Evolutionary conservation across 805 yeast genomes (phyloP), one percentile per base, ranked within the genome.

Genomic region (Candida wancherniae): DNA sequence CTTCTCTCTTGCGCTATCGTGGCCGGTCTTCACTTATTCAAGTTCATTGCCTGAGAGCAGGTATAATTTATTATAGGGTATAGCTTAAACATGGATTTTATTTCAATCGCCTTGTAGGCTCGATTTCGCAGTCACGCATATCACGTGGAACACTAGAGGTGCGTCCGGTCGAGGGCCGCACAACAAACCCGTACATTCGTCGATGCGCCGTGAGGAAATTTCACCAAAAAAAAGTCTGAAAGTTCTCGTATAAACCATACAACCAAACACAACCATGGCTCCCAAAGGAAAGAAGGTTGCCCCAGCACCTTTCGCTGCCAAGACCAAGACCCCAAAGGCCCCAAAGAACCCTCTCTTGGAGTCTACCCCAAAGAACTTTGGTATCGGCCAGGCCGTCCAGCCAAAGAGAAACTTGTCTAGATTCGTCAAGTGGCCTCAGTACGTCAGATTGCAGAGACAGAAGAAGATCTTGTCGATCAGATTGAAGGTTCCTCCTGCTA

Each of bases 351-450:
- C 61, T 26, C 48, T 57, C 46, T 38, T 85, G 61, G 94, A 84
- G 69, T 70, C 94, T 45, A 75, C 86, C 50, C 94, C 96, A 67
- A 82, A 80, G 74, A 81, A 78, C 74, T 90, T 80, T 61, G 97
- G 97, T 71, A 82, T 92, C 57, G 98, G 98, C 59, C 97, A 92
- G 76, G 73, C 81, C 50, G 58, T 90, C 57, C 97, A 90, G 73
- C 95, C 80, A 87, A 86, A 82, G 77, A 81, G 90, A 73, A 85
- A 92, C 81, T 79, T 92, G 63, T 74, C 94, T 43, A 87, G 97
- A 72, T 88, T 84, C 68, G 97, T 90, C 63, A 92, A 84, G 73
- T 92, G 98, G 98, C 98, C 98, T 64, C 92, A 83, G 72, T 87
- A 90, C 67, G 94, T 90, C 54, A 85, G 95, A 75, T 76, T 92